Evolutionary conservation across 306 rosid genomes (phyloP).

Genomic region (Astragalus glycyphyllos): DNA sequence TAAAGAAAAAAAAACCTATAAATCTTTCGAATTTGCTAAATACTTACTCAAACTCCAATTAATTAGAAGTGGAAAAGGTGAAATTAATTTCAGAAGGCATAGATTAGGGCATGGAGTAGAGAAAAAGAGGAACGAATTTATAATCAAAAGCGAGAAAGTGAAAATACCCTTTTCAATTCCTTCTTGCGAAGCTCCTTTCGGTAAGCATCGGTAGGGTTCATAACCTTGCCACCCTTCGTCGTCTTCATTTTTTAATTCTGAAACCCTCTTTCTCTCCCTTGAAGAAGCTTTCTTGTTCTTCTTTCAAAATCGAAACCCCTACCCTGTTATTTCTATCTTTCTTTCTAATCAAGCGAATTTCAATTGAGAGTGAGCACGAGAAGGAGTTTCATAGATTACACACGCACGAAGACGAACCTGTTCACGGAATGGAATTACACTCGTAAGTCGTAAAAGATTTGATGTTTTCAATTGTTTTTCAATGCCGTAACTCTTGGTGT

Average conservation of each 20-base stretch:
- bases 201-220: slow-evolving; percentile 97
- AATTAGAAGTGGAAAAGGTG: background rate
- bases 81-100: background rate
- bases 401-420: background rate
- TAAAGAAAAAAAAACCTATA: no score
- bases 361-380: slow-evolving; percentile 16
- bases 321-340: background rate
- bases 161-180: slow-evolving; percentile 85
- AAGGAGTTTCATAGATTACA: background rate
- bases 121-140: background rate
- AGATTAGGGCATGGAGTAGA: slow-evolving; percentile 29
- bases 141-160: background rate
- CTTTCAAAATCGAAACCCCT: slow-evolving; percentile 27
- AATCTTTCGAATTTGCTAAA: background rate
- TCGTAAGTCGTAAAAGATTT: no score
- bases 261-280: slow-evolving; percentile 30
- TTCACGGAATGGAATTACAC: background rate
- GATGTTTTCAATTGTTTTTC: background rate
- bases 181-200: slow-evolving; percentile 97
- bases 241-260: slow-evolving; percentile 73
- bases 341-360: background rate
- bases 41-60: slow-evolving; percentile 1
- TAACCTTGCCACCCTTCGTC: slow-evolving; percentile 93
- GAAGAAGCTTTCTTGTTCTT: slow-evolving; percentile 22
- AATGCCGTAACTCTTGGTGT: no score